Evolutionary conservation across 345 rosid genomes (phyloP), one percentile per base, ranked within the genome.

Genomic region (Toxicodendron radicans): DNA sequence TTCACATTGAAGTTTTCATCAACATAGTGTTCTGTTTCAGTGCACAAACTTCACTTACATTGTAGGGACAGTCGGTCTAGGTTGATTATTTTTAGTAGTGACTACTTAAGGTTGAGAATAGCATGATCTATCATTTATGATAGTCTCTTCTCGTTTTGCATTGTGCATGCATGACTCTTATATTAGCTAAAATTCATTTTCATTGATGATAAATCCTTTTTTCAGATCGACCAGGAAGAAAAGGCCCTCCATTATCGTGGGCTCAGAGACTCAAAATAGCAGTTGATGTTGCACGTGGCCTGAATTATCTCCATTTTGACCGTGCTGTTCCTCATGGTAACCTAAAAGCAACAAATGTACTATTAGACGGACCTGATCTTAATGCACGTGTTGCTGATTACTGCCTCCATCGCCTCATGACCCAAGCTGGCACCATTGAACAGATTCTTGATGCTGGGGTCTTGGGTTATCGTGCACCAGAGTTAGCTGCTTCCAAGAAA

Each of bases 251-350:
- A 5, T 79, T 95, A 64, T 64, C 85, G 4, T 95, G 99, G 99
- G 75, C 64, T 18, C 98, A 92, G 75, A 89, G 97, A 84, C 87
- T 95, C 48, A 95, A 89, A 83, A 82, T 93, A 24, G 92, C 97
- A 0, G 99, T 95, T 38, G 99, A 95, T 59, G 88, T 93, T n/a
- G 98, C 99, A 45, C 99, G 99, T 69, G 98, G 99, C 81, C 90
- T 95, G 68, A 95, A 95, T 84, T 95, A 95, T 64, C 98, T 95
- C 82, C 99, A 95, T 83, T 91, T 95, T 1, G 99, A 95, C 72
- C 91, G 99, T n/a, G 95, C 92, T 48, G 86, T 90, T 77, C 99
- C 99, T 24, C 99, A 95, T 0, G 99, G 99, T 46, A 95, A 93
- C 87, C 89, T 95, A 60, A 95, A 95, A 82, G 92, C 97, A 30